These are phyloP conservation scores for Conringia planisiliqua DNA, from an alignment of 345 rosid genomes.

Conservation along the genomic window DNA sequence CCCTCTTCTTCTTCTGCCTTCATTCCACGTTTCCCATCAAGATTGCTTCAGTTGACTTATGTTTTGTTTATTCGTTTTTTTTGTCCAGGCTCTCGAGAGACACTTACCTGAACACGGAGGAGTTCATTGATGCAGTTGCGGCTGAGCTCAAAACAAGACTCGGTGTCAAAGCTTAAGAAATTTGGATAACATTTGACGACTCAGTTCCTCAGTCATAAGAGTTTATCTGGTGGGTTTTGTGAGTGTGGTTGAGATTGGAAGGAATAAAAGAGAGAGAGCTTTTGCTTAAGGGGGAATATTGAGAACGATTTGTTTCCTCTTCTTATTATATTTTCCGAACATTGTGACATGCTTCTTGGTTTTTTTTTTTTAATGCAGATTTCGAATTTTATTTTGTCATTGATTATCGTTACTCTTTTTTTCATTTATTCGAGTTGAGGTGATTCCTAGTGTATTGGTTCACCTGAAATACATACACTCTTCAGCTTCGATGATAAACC, in stretches of 20 bases:
- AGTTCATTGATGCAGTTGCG: conserved; percentile 96
- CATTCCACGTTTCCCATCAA: background rate
- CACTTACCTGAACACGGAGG: conserved; percentile 79
- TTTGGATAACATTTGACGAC: background rate
- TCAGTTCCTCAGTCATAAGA: background rate
- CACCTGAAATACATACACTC: too few relatives aligned
- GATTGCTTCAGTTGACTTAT: background rate
- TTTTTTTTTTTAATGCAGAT: background rate
- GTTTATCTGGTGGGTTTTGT: conserved; percentile 1
- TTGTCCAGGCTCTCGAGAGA: conserved; percentile 65
- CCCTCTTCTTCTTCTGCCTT: background rate
- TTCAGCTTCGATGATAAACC: too few relatives aligned
- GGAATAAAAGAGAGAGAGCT: conserved; percentile 2
- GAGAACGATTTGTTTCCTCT: conserved; percentile 26
- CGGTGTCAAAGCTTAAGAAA: conserved; percentile 36
- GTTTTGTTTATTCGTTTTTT: background rate
- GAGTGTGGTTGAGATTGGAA: conserved; percentile 1
- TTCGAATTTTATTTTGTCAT: background rate
- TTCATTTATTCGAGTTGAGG: background rate
- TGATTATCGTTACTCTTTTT: background rate
- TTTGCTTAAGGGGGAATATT: background rate
- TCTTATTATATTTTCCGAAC: background rate
- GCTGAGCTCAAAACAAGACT: conserved; percentile 64
- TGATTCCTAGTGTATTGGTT: background rate
- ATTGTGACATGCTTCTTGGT: too few relatives aligned